Evolutionary conservation across 2,329 filamentous ascomycete species (phyloP), one percentile per base, ranked within the genome.

Genomic region (Scedosporium aurantiacum): DNA sequence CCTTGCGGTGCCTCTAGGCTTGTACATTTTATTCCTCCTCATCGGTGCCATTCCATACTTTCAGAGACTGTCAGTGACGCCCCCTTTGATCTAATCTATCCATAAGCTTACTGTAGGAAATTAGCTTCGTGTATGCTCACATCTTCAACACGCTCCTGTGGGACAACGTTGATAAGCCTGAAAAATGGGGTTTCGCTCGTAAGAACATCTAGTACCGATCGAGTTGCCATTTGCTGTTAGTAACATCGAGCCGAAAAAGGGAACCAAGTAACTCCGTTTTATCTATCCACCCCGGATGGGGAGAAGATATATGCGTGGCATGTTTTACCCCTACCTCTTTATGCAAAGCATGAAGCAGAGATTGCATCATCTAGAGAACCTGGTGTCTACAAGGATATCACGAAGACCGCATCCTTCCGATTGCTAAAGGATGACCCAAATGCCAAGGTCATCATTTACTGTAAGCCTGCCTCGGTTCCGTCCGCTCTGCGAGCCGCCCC

Each of bases 241-340:
- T 8, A 57, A 63, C 67, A 18, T 65, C 60, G 55, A 4, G 8
- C 55, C 25, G 14, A 18, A 52, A 2, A 66, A 93, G 89, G 85
- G 70, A 91, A 91, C 67, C 93, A 97, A 75, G 88, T 96, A 2
- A 91, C 90, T 5, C 89, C 93, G 0, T 97, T 97, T 71, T 85
- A 83, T 57, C 74, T 97, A 43, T 76, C 75, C 3, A 94, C 91
- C 0, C 77, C 84, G 1, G 92, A 97, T 71, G 84, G 85, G 45
- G 87, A 92, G 72, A 84, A 78, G 2, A 76, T 97, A 18, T 95
- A 94, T 70, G 89, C 89, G 27, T 97, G 93, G 93, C 93, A 97
- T 69, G 81, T 97, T 61, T 76, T 97, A 57, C 93, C 93, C 0
- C 74, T 95, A 5, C 84, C 87, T 59, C 76, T 90, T 0, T 96